Evolutionary conservation across 192 early-diverging fungal genomes (phyloP).

Genomic region (Backusella sp.): DNA sequence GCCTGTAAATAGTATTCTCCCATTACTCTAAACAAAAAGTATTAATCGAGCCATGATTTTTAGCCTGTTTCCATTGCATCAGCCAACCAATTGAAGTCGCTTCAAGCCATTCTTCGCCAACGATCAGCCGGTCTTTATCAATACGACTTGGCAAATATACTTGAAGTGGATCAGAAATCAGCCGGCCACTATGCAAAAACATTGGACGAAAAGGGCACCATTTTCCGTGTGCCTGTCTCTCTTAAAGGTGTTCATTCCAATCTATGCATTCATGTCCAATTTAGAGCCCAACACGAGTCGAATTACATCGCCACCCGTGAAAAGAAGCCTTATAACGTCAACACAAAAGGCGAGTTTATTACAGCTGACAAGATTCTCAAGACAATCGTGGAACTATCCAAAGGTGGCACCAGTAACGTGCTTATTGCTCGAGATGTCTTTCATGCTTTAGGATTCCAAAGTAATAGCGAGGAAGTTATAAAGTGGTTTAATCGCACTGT

Average conservation of each 20-base stretch:
- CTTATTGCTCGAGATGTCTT: conserved; percentile 11
- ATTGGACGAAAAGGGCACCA: conserved; percentile 19
- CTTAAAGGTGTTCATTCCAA: not conserved
- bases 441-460: conserved; percentile 17
- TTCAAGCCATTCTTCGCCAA: conserved; percentile 5
- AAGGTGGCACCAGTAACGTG: not conserved
- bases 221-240: conserved; percentile 11
- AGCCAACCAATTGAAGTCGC: not conserved
- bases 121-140: conserved; percentile 13
- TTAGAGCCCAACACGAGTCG: not conserved
- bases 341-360: conserved; percentile 8
- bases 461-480: not conserved
- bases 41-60: not conserved
- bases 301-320: not conserved
- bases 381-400: not conserved
- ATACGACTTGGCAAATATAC: conserved; percentile 8
- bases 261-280: conserved; percentile 18
- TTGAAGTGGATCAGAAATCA: conserved; percentile 8
- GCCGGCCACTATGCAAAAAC: conserved; percentile 22
- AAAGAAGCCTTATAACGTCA: conserved; percentile 15
- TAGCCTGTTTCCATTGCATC: conserved; percentile 15
- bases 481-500: conserved; percentile 23
- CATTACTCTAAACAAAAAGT: not conserved
- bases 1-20: conserved; percentile 14
- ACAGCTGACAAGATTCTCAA: not conserved